Evolutionary conservation across 768 basidiomycete species (phyloP), one percentile per base, ranked within the genome.

Genomic region (Trametes punicea): DNA sequence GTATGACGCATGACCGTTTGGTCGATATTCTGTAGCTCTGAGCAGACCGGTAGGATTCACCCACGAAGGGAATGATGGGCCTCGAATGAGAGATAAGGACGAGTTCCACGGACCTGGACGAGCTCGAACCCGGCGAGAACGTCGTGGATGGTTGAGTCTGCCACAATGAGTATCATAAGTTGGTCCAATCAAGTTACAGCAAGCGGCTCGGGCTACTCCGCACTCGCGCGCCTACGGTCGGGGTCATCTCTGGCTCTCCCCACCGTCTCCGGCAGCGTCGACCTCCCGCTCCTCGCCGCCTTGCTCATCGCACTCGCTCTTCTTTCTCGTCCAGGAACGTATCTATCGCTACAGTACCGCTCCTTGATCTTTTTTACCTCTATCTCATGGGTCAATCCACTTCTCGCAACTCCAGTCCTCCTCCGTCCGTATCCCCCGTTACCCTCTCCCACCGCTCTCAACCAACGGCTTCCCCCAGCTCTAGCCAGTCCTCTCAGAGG

Each of bases 301-400:
- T 16, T n/a, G 23, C 23, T 16, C 25, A 20, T 26, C 48, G 9
- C 6, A 31, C 18, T 33, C 38, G 45, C 47, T 36, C 41, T 33
- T 16, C 26, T 23, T 9, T 38, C 26, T 45, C 40, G 47, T n/a
- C 46, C 18, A n/a, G 39, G 38, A 41, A 31, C 47, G 16, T 44
- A 38, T 29, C 30, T 45, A 23, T 30, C 23, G 18, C 33, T 47
- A 29, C 21, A 9, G 23, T 38, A 40, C 27, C 56, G 21, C 46
- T 47, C 40, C 30, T 51, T 60, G 57, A 44, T 62, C 62, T 39
- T 51, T 30, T 48, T 60, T 52, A 26, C 39, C 46, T 13, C 26
- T 40, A 26, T 51, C 41, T 44, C 46, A 68, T 68, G 67, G 67
- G 67, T 29, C 67, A 68, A 45, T 60, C 67, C 26, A 56, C 23